Percentiles rank a stretch among this genome's conserved stretches.
These are phyloP conservation scores for Chalaropsis thielavioides DNA, from an alignment of 2,329 filamentous ascomycete genomes.

Conservation along the genomic window DNA sequence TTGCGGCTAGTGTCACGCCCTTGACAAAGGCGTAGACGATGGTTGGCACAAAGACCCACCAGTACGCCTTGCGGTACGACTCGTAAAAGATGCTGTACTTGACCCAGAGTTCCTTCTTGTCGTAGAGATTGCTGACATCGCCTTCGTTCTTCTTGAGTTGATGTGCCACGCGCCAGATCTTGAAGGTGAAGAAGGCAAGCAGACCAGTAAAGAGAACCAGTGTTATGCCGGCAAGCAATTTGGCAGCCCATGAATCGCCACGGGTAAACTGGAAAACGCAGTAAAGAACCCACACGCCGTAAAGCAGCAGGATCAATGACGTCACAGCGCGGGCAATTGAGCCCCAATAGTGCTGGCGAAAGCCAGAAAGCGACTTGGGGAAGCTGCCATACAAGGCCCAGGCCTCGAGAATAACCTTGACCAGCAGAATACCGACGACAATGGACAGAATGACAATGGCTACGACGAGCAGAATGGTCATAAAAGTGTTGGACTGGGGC, in stretches of 20 bases:
- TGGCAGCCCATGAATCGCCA: conserved; percentile 89
- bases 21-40: conserved; percentile 87
- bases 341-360: conserved; percentile 94
- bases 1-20: conserved; percentile 71
- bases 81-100: conserved; percentile 98
- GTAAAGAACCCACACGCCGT: conserved; percentile 90
- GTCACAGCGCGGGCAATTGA: conserved; percentile 80
- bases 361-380: conserved; percentile 61
- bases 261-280: conserved; percentile 91
- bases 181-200: conserved; percentile 69
- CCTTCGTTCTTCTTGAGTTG: conserved; percentile 63
- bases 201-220: conserved; percentile 66
- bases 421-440: conserved; percentile 69
- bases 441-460: conserved; percentile 75
- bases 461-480: conserved; percentile 83
- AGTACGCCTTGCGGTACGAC: conserved; percentile 82
- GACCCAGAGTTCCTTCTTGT: conserved; percentile 79
- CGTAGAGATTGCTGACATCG: conserved; percentile 58
- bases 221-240: conserved; percentile 67
- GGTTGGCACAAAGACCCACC: conserved; percentile 88
- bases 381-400: conserved; percentile 87
- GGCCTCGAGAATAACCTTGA: conserved; percentile 80
- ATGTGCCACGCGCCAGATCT: conserved; percentile 63
- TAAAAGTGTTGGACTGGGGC: conserved; percentile 82
- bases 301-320: conserved; percentile 76